Percentiles rank a stretch among this genome's conserved stretches.
These are phyloP conservation scores for Ascodesmis nigricans DNA, from an alignment of 495 filamentous ascomycete genomes.

Conservation along the genomic window DNA sequence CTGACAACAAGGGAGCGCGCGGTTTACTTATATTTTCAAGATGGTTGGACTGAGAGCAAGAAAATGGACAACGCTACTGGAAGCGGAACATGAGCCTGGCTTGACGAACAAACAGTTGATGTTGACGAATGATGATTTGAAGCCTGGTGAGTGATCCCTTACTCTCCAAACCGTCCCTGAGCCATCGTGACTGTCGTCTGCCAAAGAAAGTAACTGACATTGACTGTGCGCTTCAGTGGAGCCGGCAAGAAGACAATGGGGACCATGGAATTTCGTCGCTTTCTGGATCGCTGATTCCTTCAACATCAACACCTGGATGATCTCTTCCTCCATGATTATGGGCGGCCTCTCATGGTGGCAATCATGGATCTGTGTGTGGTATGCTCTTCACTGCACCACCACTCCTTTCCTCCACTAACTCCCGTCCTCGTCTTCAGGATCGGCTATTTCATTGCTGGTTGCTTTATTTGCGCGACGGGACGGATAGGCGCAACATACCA, in stretches of 20 bases:
- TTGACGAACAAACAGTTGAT: conserved; percentile 69
- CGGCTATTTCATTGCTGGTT: conserved; percentile 55
- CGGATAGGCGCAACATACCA: conserved; percentile 80
- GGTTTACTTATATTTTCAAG: no score
- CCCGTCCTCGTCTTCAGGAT: conserved; percentile 35
- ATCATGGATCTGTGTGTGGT: conserved; percentile 59
- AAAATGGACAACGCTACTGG: no score
- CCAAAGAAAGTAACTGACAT: no score
- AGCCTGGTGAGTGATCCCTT: conserved; percentile 35
- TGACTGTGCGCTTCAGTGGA: conserved; percentile 49
- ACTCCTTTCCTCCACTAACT: conserved; percentile 4
- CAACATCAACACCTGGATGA: conserved; percentile 99
- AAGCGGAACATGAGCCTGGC: conserved; percentile 53
- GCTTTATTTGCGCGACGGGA: conserved; percentile 56
- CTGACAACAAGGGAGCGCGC: no score
- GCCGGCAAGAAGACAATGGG: conserved; percentile 66
- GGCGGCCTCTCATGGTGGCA: conserved; percentile 84
- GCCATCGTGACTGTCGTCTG: no score
- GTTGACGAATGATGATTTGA: conserved; percentile 76
- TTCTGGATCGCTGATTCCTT: conserved; percentile 91
- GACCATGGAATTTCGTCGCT: conserved; percentile 66
- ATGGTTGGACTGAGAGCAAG: no score
- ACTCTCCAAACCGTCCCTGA: no score
- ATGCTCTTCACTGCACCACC: no score
- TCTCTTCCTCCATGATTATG: conserved; percentile 60